Conservation (phyloP, 345 rosid genomes). For the Lepidium didymum region DNA sequence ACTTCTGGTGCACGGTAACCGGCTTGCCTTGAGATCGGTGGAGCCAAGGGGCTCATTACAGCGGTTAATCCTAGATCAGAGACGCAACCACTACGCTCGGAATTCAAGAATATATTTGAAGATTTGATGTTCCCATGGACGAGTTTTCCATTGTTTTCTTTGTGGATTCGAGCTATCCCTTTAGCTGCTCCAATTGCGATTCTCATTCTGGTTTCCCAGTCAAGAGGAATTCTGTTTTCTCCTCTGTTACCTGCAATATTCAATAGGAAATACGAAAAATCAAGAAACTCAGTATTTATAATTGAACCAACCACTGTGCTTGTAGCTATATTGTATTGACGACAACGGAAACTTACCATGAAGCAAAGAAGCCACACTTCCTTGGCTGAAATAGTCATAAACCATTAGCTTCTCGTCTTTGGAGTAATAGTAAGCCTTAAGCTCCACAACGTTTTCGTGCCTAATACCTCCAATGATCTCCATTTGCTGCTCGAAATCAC, state of each 20-base stretch:
- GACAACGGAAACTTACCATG: slow-evolving; percentile 50
- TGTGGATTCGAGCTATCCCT: slow-evolving; percentile 70
- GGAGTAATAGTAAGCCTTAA: slow-evolving; percentile 87
- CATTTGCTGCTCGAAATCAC: slow-evolving; percentile 97
- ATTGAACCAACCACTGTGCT: background rate
- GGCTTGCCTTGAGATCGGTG: slow-evolving; percentile 78
- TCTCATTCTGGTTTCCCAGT: slow-evolving; percentile 79
- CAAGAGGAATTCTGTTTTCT: slow-evolving; percentile 54
- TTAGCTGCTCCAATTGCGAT: slow-evolving; percentile 85
- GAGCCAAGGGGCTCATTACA: slow-evolving; percentile 68
- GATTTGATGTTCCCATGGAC: slow-evolving; percentile 93
- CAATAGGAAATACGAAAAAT: background rate
- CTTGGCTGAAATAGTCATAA: slow-evolving; percentile 61
- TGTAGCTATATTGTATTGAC: background rate
- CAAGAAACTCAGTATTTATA: background rate
- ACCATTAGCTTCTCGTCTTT: slow-evolving; percentile 97
- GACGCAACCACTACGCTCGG: slow-evolving; percentile 55
- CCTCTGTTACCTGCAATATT: slow-evolving; percentile 46
- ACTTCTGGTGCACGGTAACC: slow-evolving; percentile 97
- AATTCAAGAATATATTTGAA: slow-evolving; percentile 81
- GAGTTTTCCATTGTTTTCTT: slow-evolving; percentile 59
- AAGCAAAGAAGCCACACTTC: slow-evolving; percentile 68
- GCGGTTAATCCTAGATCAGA: slow-evolving; percentile 79
- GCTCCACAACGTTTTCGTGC: slow-evolving; percentile 83
- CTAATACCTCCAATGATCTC: slow-evolving; percentile 69